Evolutionary conservation across 768 basidiomycete genomes (phyloP), one percentile per base, ranked within the genome.

Genomic region (Flagelloscypha sp.): DNA sequence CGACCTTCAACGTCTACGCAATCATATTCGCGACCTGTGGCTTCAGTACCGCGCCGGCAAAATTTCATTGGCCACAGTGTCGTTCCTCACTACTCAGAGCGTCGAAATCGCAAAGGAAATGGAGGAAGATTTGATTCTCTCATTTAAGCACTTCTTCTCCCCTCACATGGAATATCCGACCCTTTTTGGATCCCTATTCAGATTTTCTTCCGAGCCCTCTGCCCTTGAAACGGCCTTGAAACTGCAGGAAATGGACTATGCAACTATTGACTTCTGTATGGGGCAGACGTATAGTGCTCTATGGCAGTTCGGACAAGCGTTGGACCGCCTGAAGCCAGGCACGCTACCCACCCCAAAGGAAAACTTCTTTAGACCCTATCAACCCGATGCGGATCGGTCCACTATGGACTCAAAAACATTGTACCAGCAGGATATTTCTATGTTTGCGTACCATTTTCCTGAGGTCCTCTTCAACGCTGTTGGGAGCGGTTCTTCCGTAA

Each of bases 81-180:
- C 41, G 10, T 39, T 42, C 31, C n/a, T 33, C n/a, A 33, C 41
- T 7, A 42, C 30, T 19, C 38, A 42, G 30, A 24, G 37, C 15
- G 38, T 42, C 12, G 37, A 40, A n/a, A 24, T 42, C 25, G 41
- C 39, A 10, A 42, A 42, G 21, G 41, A 39, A 11, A 42, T 42
- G 38, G 41, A 42, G 20, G 23, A 10, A 19, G 41, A 42, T 15
- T 42, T 19, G 24, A 24, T 11, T 27, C 30, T 12, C 29, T 38
- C 25, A n/a, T n/a, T n/a, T n/a, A n/a, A n/a, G n/a, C n/a, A n/a
- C n/a, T n/a, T n/a, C n/a, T n/a, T n/a, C n/a, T n/a, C n/a, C n/a
- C n/a, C n/a, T n/a, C n/a, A n/a, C n/a, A n/a, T 13, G 30, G 29
- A 19, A 6, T 11, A 21, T 20, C 6, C 16, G 24, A 24, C 15